Evolutionary conservation across 2,329 filamentous ascomycete species (phyloP).

Genomic region (Pseudogymnoascus pannorum): DNA sequence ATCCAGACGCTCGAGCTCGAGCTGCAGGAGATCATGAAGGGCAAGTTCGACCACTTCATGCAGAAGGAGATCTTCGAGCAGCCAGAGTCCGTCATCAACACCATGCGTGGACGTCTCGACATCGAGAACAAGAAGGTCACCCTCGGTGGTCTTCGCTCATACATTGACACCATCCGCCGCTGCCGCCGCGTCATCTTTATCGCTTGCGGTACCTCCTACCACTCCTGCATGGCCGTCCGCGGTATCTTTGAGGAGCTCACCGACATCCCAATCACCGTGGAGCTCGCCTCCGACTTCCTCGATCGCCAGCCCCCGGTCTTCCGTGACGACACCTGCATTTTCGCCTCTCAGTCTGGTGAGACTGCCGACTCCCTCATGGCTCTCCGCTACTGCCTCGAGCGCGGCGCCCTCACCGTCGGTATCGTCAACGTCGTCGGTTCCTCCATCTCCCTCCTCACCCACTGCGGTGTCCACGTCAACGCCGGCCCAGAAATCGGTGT

Average conservation of each 20-base stretch:
- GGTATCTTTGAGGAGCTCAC: slow-evolving; percentile 96
- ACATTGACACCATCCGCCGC: slow-evolving; percentile 91
- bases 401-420: slow-evolving; percentile 92
- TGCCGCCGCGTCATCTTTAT: slow-evolving; percentile 98
- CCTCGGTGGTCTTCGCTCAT: slow-evolving; percentile 89
- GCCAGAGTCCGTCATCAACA: slow-evolving; percentile 98
- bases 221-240: slow-evolving; percentile 99
- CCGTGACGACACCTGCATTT: slow-evolving; percentile 98
- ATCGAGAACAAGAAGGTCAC: slow-evolving; percentile 90
- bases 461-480: slow-evolving; percentile 99
- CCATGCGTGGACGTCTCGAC: slow-evolving; percentile 98
- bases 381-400: slow-evolving; percentile 94
- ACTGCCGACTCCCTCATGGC: slow-evolving; percentile 97
- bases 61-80: slow-evolving; percentile 99
- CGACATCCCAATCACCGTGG: slow-evolving; percentile 94
- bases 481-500: slow-evolving; percentile 98
- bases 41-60: slow-evolving; percentile 99
- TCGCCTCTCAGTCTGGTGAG: slow-evolving; percentile 97
- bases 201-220: slow-evolving; percentile 95
- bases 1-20: slow-evolving; percentile 99
- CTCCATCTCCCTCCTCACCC: slow-evolving; percentile 95
- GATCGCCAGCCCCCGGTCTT: slow-evolving; percentile 95
- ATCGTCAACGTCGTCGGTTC: slow-evolving; percentile 98
- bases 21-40: slow-evolving; percentile 99
- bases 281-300: slow-evolving; percentile 96